These are phyloP conservation scores for Penicillium vulpinum DNA, from an alignment of 2,329 filamentous ascomycete species.

Conservation along the genomic window DNA sequence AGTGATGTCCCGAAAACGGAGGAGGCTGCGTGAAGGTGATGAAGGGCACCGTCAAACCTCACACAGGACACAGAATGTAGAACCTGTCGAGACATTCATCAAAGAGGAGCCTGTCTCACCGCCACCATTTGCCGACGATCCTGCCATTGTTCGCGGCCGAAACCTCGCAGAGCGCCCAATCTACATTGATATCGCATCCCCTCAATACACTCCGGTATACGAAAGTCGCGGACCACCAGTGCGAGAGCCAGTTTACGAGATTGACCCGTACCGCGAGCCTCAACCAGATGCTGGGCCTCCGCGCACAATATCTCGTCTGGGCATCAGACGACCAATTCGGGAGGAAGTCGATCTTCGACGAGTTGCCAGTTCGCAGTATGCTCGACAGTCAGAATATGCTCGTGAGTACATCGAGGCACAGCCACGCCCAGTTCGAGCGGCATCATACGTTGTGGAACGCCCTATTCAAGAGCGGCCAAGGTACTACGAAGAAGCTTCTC, in stretches of 20 bases:
- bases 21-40: slow-evolving; percentile 46
- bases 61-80: slow-evolving; percentile 36
- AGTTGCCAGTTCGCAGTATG: slow-evolving; percentile 49
- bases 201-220: slow-evolving; percentile 38
- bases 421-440: slow-evolving; percentile 37
- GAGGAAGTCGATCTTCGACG: slow-evolving; percentile 50
- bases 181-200: slow-evolving; percentile 50
- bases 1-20: slow-evolving; percentile 54
- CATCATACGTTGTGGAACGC: slow-evolving; percentile 45
- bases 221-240: slow-evolving; percentile 36
- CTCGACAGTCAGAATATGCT: slow-evolving; percentile 43
- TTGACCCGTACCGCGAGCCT: slow-evolving; percentile 35
- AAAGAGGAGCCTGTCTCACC: slow-evolving; percentile 65
- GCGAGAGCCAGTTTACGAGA: slow-evolving; percentile 37
- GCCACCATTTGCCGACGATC: slow-evolving; percentile 53
- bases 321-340: slow-evolving; percentile 37
- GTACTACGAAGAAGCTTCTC: slow-evolving; percentile 42
- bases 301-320: slow-evolving; percentile 43
- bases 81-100: slow-evolving; percentile 53
- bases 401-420: slow-evolving; percentile 50
- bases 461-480: slow-evolving; percentile 38
- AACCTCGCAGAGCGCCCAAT: slow-evolving; percentile 46
- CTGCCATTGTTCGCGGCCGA: slow-evolving; percentile 38
- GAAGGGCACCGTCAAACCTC: slow-evolving; percentile 34
- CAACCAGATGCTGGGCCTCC: slow-evolving; percentile 35